Evolutionary conservation across 768 basidiomycete genomes (phyloP), one percentile per base, ranked within the genome.

Genomic region (Tylopilus sp.): DNA sequence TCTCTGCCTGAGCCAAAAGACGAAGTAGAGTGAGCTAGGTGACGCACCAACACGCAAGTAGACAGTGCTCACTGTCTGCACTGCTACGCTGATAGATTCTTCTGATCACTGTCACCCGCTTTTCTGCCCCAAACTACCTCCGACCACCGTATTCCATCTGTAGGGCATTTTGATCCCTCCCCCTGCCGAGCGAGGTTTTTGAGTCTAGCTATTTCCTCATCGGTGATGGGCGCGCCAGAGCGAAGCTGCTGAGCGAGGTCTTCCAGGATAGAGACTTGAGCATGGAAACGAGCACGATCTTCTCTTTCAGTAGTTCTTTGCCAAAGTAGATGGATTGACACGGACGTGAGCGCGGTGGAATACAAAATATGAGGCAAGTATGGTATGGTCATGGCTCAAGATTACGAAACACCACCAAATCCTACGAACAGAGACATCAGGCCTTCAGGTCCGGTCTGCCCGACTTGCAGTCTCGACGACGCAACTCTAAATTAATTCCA

Each of bases 351-450:
- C 10, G 84, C 85, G 42, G 84, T 71, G 29, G 85, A 80, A 66
- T 81, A 88, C 56, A 87, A 48, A 48, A 85, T 71, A 59, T 88
- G 85, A 26, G 83, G 84, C 52, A 85, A 63, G 70, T 87, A 87
- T 26, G 70, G 60, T 50, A 58, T 52, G 4, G 52, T 49, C 70
- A 71, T 71, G 3, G 17, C 14, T 41, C 21, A 45, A 17, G 11
- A 29, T 41, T 9, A 33, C 38, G 4, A 21, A 22, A n/a, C n/a
- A n/a, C n/a, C n/a, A n/a, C n/a, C n/a, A n/a, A n/a, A n/a, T n/a
- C n/a, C n/a, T n/a, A n/a, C n/a, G n/a, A n/a, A n/a, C n/a, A n/a
- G n/a, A n/a, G n/a, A n/a, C n/a, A n/a, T n/a, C n/a, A n/a, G n/a
- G n/a, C n/a, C n/a, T n/a, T n/a, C n/a, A n/a, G n/a, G n/a, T n/a